A percentile compares a stretch with the other conserved stretches of the same genome.
These are phyloP conservation scores for Oryza meyeriana DNA, from an alignment of 176 grass and related monocot genomes.

Conservation along the genomic window DNA sequence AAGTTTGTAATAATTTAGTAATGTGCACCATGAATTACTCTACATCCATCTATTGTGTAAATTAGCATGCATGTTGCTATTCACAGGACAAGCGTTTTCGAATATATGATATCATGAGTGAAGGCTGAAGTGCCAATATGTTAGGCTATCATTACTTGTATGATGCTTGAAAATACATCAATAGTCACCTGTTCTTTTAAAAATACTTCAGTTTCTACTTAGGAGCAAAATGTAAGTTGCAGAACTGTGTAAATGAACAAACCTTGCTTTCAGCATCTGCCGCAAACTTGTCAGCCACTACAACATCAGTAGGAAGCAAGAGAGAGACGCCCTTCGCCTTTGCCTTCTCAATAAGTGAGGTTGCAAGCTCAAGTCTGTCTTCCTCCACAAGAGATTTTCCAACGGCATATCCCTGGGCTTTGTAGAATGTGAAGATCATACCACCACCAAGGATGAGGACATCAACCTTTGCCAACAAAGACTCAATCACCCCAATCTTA, in stretches of 20 bases:
- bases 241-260: constrained; percentile 8
- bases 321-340: constrained; percentile 81
- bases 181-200: not conserved
- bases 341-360: constrained; percentile 68
- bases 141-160: not conserved
- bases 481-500: constrained; percentile 95
- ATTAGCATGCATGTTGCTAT: not conserved
- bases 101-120: not conserved
- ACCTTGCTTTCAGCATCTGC: constrained; percentile 96
- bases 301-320: constrained; percentile 76
- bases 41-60: not conserved
- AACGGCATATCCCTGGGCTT: constrained; percentile 77
- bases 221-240: not conserved
- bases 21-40: not conserved
- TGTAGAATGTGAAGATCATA: constrained; percentile 98
- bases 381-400: constrained; percentile 96
- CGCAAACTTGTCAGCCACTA: constrained; percentile 92
- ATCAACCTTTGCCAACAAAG: constrained; percentile 79
- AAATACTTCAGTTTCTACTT: not conserved
- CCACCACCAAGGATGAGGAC: constrained; percentile 94
- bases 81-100: not conserved
- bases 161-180: not conserved
- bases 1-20: not conserved
- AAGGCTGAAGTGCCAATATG: not conserved
- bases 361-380: constrained; percentile 93